These are phyloP conservation scores for Rhodotorula toruloides DNA, from an alignment of 768 basidiomycete genomes.

Conservation along the genomic window DNA sequence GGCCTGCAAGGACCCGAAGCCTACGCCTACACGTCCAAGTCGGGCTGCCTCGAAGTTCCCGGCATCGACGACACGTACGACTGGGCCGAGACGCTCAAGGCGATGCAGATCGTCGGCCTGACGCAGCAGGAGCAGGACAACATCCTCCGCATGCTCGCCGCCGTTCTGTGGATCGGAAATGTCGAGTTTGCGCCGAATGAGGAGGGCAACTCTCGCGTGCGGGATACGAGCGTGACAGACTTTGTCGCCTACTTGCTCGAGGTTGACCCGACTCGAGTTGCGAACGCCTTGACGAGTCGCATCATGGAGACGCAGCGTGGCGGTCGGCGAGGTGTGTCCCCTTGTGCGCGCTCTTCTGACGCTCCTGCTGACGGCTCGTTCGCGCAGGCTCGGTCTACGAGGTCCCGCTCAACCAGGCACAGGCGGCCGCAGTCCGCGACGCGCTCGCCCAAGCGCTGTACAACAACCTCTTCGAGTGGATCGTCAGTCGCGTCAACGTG, in stretches of 20 bases:
- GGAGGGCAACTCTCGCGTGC: slow-evolving; percentile 75
- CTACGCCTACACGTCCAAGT: slow-evolving; percentile 86
- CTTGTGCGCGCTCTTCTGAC: background rate
- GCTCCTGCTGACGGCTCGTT: background rate
- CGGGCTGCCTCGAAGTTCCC: slow-evolving; percentile 83
- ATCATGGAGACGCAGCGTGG: slow-evolving; percentile 81
- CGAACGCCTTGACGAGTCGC: slow-evolving; percentile 77
- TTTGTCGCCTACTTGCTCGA: slow-evolving; percentile 95
- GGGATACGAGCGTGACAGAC: slow-evolving; percentile 83
- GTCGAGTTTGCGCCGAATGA: slow-evolving; percentile 82
- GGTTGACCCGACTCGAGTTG: slow-evolving; percentile 67
- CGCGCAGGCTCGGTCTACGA: slow-evolving; percentile 76
- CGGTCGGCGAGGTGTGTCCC: slow-evolving; percentile 64
- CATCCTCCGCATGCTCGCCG: slow-evolving; percentile 87
- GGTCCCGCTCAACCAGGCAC: slow-evolving; percentile 78
- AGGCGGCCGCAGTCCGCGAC: slow-evolving; percentile 81
- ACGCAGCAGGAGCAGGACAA: slow-evolving; percentile 74
- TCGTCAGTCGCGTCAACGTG: slow-evolving; percentile 87
- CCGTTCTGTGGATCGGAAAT: slow-evolving; percentile 93
- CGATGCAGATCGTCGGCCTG: slow-evolving; percentile 92
- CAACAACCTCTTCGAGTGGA: slow-evolving; percentile 99
- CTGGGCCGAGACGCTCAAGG: slow-evolving; percentile 83
- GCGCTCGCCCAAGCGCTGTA: slow-evolving; percentile 94
- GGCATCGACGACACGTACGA: slow-evolving; percentile 86
- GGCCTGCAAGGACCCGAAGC: slow-evolving; percentile 93